These are phyloP conservation scores for Paraphaeosphaeria minitans DNA, from an alignment of 2,329 filamentous ascomycete species.

Conservation along the genomic window DNA sequence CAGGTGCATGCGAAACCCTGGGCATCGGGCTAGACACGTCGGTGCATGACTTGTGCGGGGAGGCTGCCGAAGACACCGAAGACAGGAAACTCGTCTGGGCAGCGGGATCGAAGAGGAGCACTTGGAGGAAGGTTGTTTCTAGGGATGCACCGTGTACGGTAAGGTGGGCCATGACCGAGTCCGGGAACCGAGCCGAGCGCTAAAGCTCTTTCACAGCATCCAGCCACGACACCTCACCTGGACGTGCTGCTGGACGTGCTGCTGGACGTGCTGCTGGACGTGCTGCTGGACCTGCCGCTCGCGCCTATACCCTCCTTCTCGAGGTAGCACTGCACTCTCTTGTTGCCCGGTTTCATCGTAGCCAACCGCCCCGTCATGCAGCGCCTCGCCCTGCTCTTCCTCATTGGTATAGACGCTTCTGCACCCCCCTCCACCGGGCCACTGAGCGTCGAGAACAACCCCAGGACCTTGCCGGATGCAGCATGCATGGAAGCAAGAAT, in stretches of 20 bases:
- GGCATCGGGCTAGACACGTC: neutral
- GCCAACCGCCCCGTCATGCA: constrained; percentile 43
- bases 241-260: constrained; percentile 39
- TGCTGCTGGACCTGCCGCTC: constrained; percentile 42
- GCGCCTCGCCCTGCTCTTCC: constrained; percentile 39
- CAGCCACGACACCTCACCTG: constrained; percentile 27
- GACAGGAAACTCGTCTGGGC: neutral
- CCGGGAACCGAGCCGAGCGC: constrained; percentile 29
- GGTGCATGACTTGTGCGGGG: neutral
- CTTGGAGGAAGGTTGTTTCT: constrained; percentile 1
- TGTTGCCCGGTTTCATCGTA: constrained; percentile 43
- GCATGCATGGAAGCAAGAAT: constrained; percentile 28
- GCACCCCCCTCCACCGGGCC: constrained; percentile 30
- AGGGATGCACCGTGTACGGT: neutral
- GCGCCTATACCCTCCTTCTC: constrained; percentile 16
- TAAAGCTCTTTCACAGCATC: constrained; percentile 36
- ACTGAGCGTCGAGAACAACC: constrained; percentile 28
- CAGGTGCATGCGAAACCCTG: constrained; percentile 18
- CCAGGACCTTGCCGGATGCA: constrained; percentile 25
- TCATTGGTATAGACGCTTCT: constrained; percentile 25
- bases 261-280: constrained; percentile 35
- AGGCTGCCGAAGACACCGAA: neutral
- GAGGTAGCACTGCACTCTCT: constrained; percentile 20
- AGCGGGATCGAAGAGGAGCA: neutral
- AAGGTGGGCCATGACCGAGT: too few relatives aligned